Evolutionary conservation across 345 rosid genomes (phyloP).

Genomic region (Bretschneidera sinensis): DNA sequence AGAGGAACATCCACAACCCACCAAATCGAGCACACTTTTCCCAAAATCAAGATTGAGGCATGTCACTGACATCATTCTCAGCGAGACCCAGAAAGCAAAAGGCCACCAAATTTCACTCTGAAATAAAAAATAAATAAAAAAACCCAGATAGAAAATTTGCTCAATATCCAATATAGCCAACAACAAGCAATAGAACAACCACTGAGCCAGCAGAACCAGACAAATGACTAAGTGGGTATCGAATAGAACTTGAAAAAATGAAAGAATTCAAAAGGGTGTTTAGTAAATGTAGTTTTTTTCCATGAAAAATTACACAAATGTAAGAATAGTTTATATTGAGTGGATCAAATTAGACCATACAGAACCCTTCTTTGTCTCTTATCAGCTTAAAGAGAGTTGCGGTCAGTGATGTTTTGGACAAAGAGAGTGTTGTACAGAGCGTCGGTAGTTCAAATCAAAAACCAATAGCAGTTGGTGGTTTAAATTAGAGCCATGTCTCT

Average conservation of each 20-base stretch:
- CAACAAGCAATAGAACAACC: not conserved
- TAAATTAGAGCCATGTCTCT: too few species aligned
- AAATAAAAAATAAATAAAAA: conserved; percentile 5
- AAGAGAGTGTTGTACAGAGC: too few species aligned
- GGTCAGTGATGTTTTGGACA: conserved; percentile 14
- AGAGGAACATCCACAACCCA: conserved; percentile 57
- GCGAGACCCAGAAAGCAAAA: conserved; percentile 26
- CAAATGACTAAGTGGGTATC: conserved; percentile 12
- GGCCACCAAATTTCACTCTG: conserved; percentile 5
- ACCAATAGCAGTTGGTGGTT: too few species aligned
- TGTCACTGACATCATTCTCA: conserved; percentile 65
- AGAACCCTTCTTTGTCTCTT: conserved; percentile 13
- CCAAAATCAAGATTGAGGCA: conserved; percentile 67
- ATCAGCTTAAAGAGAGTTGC: conserved; percentile 16
- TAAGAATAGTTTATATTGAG: conserved; percentile 29
- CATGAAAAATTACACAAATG: too few species aligned
- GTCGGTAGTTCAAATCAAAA: too few species aligned
- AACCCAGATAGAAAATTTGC: conserved; percentile 20
- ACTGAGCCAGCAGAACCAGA: not conserved
- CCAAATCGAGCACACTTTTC: conserved; percentile 51
- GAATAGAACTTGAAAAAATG: conserved; percentile 9
- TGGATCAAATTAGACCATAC: conserved; percentile 53
- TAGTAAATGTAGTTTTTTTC: not conserved
- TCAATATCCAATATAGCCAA: conserved; percentile 18
- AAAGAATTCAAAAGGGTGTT: not conserved